Conservation (phyloP, 2,329 filamentous ascomycete species). For the Nigrospora osmanthi region DNA sequence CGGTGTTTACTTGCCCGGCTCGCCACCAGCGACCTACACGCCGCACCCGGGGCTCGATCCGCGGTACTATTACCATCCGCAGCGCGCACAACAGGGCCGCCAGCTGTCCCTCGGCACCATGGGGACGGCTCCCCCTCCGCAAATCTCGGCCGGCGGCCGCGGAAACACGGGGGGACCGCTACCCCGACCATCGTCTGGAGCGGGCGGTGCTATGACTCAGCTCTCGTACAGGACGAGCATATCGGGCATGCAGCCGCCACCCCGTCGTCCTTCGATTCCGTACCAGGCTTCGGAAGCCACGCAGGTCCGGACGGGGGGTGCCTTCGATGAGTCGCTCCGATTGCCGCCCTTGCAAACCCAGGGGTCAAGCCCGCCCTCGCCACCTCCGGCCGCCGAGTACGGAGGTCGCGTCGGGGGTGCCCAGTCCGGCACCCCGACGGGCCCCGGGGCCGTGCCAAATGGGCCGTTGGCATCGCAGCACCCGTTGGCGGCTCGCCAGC, state of each 20-base stretch:
- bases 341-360: slow-evolving; percentile 45
- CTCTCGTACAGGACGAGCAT: background rate
- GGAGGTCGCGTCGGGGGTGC: too few relatives aligned
- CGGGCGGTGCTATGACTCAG: too few relatives aligned
- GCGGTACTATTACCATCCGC: slow-evolving; percentile 19
- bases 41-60: slow-evolving; percentile 11
- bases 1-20: slow-evolving; percentile 23
- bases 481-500: too few relatives aligned
- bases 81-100: background rate
- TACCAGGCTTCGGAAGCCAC: slow-evolving; percentile 21
- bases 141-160: too few relatives aligned
- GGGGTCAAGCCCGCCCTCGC: slow-evolving; percentile 16
- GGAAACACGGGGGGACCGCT: too few relatives aligned
- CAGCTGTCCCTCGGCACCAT: too few relatives aligned
- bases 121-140: background rate
- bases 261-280: slow-evolving; percentile 30
- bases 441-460: too few relatives aligned
- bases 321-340: slow-evolving; percentile 45
- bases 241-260: slow-evolving; percentile 42
- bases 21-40: slow-evolving; percentile 28
- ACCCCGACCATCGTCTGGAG: too few relatives aligned
- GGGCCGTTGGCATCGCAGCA: too few relatives aligned
- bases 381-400: too few relatives aligned
- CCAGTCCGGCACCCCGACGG: too few relatives aligned
- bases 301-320: slow-evolving; percentile 9